Conservation (phyloP, 2,329 filamentous ascomycete species). For the Aotearoamyces nothofagi region DNA sequence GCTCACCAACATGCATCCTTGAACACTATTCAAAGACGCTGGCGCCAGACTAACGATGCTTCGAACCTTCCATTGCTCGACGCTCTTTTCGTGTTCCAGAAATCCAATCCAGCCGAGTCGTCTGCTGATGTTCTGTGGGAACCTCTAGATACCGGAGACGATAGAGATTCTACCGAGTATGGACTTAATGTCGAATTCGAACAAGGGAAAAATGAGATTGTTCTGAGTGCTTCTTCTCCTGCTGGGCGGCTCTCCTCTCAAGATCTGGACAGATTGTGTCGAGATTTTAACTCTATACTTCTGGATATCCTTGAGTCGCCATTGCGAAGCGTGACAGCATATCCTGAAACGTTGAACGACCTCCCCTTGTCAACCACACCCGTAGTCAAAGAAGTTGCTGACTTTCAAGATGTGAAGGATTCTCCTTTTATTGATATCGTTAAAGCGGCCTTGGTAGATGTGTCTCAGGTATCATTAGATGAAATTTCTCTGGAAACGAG, state of each 20-base stretch:
- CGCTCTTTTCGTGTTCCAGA: constrained; percentile 2
- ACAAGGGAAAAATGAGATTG: background rate
- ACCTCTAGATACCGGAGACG: background rate
- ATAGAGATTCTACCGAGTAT: constrained; percentile 2
- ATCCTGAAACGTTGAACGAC: background rate
- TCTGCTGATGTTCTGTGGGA: background rate
- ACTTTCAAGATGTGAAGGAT: too few species aligned
- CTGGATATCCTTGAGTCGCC: constrained; percentile 1
- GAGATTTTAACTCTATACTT: background rate
- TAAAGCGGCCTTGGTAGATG: too few species aligned
- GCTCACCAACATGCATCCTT: constrained; percentile 3
- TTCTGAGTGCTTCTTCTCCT: background rate
- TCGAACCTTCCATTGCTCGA: constrained; percentile 1
- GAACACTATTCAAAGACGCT: constrained; percentile 1
- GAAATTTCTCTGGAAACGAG: constrained; percentile 40
- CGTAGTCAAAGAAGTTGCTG: background rate
- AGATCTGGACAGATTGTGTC: background rate
- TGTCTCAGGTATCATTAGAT: too few species aligned
- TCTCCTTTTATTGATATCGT: constrained; percentile 1
- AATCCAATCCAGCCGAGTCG: background rate
- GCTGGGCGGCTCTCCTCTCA: background rate
- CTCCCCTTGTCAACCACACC: too few species aligned
- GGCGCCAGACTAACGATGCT: constrained; percentile 1
- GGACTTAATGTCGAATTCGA: constrained; percentile 2
- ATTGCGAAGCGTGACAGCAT: background rate